These are phyloP conservation scores for Pecoramyces ruminantium DNA, from an alignment of 192 early-diverging fungal species.

Conservation along the genomic window DNA sequence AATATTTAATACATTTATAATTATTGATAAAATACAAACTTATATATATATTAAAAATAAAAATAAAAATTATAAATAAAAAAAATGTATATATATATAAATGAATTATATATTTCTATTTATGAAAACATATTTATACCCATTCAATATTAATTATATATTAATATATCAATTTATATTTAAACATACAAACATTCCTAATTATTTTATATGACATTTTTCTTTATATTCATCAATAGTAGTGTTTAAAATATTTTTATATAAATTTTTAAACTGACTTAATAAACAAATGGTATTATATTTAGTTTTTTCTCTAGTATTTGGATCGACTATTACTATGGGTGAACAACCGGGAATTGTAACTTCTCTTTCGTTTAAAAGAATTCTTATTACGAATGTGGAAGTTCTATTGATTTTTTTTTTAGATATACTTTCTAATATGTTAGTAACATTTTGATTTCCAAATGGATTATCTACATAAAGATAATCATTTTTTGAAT, in stretches of 20 bases:
- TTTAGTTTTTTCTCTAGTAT: neutral
- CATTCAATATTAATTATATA: too few relatives aligned
- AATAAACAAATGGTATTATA: neutral
- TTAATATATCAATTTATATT: too few relatives aligned
- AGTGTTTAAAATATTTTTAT: neutral
- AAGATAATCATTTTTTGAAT: neutral
- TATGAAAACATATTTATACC: too few relatives aligned
- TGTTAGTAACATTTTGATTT: neutral
- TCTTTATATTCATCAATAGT: neutral
- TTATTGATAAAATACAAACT: too few relatives aligned
- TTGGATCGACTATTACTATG: neutral
- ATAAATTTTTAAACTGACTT: neutral
- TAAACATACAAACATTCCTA: too few relatives aligned
- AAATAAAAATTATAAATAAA: too few relatives aligned
- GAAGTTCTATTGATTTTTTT: neutral
- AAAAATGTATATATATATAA: too few relatives aligned
- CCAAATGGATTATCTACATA: neutral
- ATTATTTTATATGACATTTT: neutral
- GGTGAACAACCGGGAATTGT: neutral
- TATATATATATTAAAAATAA: too few relatives aligned
- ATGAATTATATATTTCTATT: too few relatives aligned
- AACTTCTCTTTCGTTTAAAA: neutral
- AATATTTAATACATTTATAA: too few relatives aligned
- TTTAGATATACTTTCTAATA: neutral
- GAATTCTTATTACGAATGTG: neutral